Percentiles rank a stretch among this genome's conserved stretches.
Conservation (phyloP, 495 filamentous ascomycete species). For the Annulohypoxylon nitens region DNA sequence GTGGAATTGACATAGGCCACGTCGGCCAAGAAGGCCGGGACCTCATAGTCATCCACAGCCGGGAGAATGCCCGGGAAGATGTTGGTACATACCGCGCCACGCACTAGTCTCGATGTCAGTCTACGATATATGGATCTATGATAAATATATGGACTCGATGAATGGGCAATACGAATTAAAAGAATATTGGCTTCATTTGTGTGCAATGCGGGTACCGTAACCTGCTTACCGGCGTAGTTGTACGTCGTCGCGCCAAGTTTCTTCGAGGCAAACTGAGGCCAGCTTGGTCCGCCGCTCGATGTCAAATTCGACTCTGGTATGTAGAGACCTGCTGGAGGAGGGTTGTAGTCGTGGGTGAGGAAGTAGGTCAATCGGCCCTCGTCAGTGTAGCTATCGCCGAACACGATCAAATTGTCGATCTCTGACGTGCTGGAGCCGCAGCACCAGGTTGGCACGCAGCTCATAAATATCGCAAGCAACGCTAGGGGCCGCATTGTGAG, state of each 20-base stretch:
- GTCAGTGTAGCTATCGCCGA: slow-evolving; percentile 83
- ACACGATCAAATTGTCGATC: slow-evolving; percentile 48
- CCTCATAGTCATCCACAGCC: slow-evolving; percentile 73
- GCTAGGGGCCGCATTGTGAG: slow-evolving; percentile 28
- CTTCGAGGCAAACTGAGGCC: slow-evolving; percentile 72
- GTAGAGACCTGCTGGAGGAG: slow-evolving; percentile 71
- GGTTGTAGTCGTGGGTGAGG: slow-evolving; percentile 64
- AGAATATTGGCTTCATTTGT: neutral
- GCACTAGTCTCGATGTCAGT: slow-evolving; percentile 52
- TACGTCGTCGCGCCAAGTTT: slow-evolving; percentile 70
- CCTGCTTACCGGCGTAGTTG: slow-evolving; percentile 70
- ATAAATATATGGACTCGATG: neutral
- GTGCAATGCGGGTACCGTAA: neutral
- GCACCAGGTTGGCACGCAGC: slow-evolving; percentile 16
- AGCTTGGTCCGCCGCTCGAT: slow-evolving; percentile 73
- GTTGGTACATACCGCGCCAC: slow-evolving; percentile 78
- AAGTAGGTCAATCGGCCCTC: slow-evolving; percentile 75
- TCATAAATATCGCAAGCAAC: slow-evolving; percentile 25
- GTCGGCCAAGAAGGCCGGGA: slow-evolving; percentile 77
- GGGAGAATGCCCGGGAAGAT: slow-evolving; percentile 71
- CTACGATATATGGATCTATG: neutral
- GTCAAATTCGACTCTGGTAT: slow-evolving; percentile 62
- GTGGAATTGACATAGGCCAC: slow-evolving; percentile 54
- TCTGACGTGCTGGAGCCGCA: slow-evolving; percentile 22
- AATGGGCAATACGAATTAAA: neutral